A percentile compares a stretch with the other conserved stretches of the same genome.
These are phyloP conservation scores for Zalerion maritima DNA, from an alignment of 495 filamentous ascomycete genomes.

Conservation along the genomic window DNA sequence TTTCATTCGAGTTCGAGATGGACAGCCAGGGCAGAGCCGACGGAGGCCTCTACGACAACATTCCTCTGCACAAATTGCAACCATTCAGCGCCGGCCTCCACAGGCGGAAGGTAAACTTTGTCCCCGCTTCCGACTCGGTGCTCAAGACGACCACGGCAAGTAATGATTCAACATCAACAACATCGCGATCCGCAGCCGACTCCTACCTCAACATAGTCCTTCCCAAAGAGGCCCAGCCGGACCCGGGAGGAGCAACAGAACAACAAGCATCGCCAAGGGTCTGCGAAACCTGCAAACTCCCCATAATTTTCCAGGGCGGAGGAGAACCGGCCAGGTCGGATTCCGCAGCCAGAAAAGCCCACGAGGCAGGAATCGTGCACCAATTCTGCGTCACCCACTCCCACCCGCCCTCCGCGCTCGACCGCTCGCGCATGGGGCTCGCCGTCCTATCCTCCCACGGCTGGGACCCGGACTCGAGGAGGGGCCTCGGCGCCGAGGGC, in stretches of 20 bases:
- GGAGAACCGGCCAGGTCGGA: slow-evolving; percentile 2
- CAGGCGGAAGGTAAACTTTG: slow-evolving; percentile 65
- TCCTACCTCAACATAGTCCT: slow-evolving; percentile 62
- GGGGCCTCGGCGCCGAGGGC: slow-evolving; percentile 54
- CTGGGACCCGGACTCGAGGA: slow-evolving; percentile 72
- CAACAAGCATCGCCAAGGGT: slow-evolving; percentile 4
- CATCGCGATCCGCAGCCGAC: slow-evolving; percentile 39
- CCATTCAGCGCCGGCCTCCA: slow-evolving; percentile 70
- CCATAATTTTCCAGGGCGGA: slow-evolving; percentile 9
- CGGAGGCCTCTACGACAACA: slow-evolving; percentile 46
- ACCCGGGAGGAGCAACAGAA: slow-evolving; percentile 9
- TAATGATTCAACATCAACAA: slow-evolving; percentile 9
- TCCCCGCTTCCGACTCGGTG: slow-evolving; percentile 44
- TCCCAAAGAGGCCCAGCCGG: slow-evolving; percentile 18
- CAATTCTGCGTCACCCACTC: slow-evolving; percentile 70
- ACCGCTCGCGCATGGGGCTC: slow-evolving; percentile 65
- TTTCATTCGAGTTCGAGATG: background rate
- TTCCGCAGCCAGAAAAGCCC: slow-evolving; percentile 20
- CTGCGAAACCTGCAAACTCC: slow-evolving; percentile 23
- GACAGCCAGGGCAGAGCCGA: slow-evolving; percentile 1
- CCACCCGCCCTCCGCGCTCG: slow-evolving; percentile 69
- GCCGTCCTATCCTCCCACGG: slow-evolving; percentile 61
- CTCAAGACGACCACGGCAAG: slow-evolving; percentile 27
- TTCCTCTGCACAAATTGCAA: slow-evolving; percentile 57
- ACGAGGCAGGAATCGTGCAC: slow-evolving; percentile 65